Percentiles rank a stretch among this genome's conserved stretches.
Conservation (phyloP, 1,284 basidiomycete species). For the Inonotus hispidus region DNA sequence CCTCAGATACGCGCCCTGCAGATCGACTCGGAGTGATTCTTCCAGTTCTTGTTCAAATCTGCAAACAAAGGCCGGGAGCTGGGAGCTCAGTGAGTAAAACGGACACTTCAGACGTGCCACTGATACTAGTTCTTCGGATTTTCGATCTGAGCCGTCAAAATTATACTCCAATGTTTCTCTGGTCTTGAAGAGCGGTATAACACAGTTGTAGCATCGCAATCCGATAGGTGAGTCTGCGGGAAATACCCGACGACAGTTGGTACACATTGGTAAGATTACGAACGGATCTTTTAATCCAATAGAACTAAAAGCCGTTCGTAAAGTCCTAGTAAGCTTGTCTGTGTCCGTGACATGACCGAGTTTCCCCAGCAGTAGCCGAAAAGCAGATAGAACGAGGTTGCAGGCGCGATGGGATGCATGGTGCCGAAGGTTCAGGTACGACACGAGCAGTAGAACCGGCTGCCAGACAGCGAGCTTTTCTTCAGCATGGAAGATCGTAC, state of each 20-base stretch:
- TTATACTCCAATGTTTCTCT: neutral
- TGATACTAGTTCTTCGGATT: neutral
- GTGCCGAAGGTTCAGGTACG: neutral
- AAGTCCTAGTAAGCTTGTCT: neutral
- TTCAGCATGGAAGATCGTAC: neutral
- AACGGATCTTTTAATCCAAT: slow-evolving; percentile 2
- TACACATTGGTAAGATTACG: slow-evolving; percentile 1
- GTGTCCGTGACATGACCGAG: neutral
- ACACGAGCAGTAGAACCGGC: neutral
- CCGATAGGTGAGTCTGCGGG: neutral
- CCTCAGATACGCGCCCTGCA: neutral
- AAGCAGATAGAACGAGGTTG: neutral
- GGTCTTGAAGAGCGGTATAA: neutral
- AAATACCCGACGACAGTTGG: neutral
- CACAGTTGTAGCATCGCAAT: neutral
- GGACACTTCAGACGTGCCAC: neutral
- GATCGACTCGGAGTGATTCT: neutral
- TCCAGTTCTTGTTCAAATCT: slow-evolving; percentile 5
- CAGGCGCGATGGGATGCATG: neutral
- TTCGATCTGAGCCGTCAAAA: neutral
- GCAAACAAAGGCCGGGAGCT: slow-evolving; percentile 12
- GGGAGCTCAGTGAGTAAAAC: neutral
- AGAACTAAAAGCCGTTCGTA: neutral
- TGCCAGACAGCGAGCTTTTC: neutral
- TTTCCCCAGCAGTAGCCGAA: neutral